phyloP scores from a whole-genome alignment of 176 grass and related monocot species.

The Tuctoria greenei region DNA sequence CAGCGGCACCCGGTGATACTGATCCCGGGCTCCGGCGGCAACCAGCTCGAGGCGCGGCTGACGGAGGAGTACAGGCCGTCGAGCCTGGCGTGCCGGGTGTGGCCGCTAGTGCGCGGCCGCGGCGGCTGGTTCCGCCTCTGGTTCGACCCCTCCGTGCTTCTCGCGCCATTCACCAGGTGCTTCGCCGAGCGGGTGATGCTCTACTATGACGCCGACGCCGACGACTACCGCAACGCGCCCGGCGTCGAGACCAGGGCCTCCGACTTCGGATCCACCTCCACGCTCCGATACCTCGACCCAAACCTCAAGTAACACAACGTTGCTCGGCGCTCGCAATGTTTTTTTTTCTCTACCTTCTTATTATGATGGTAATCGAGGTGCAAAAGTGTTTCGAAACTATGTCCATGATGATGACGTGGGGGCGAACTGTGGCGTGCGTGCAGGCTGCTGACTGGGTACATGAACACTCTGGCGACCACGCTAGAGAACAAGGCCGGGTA shows the following conservation, averaged over 20 bases:
- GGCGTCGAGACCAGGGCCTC: constrained; percentile 67
- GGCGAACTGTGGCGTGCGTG: background rate
- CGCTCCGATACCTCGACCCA: constrained; percentile 70
- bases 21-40: constrained; percentile 78
- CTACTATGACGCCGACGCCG: constrained; percentile 46
- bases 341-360: background rate
- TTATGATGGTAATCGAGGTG: background rate
- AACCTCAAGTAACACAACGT: constrained; percentile 50
- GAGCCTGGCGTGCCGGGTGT: constrained; percentile 57
- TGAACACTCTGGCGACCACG: constrained; percentile 55
- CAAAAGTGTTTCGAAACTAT: background rate
- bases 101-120: constrained; percentile 32
- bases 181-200: constrained; percentile 78
- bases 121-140: constrained; percentile 83
- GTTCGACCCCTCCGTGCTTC: constrained; percentile 77
- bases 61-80: constrained; percentile 65
- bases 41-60: constrained; percentile 85
- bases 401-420: background rate
- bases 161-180: constrained; percentile 62
- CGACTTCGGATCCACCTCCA: constrained; percentile 60
- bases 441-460: constrained; percentile 70
- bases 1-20: constrained; percentile 71
- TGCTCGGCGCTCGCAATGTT: too few species aligned
- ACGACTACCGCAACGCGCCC: constrained; percentile 77
- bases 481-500: constrained; percentile 75